A percentile compares a stretch with the other conserved stretches of the same genome.
Conservation (phyloP, 306 rosid genomes). For the Glycine tomentella region DNA sequence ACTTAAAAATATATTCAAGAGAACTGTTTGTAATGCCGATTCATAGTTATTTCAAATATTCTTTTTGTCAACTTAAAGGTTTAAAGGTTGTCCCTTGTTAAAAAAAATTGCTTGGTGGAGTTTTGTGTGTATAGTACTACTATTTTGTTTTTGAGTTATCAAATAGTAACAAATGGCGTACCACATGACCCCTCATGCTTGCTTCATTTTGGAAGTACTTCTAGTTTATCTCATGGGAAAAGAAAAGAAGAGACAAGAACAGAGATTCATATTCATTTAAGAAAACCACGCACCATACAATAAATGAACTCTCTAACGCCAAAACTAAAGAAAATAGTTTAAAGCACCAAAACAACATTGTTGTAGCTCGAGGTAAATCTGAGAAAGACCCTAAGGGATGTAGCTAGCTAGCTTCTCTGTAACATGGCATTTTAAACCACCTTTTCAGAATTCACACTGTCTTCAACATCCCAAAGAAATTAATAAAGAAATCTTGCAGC, state of each 20-base stretch:
- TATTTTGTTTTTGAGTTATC: constrained; percentile 5
- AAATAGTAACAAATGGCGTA: not conserved
- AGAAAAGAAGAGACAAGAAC: constrained; percentile 8
- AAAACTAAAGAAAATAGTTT: constrained; percentile 42
- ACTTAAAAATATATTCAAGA: not conserved
- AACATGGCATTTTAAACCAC: constrained; percentile 24
- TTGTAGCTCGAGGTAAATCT: constrained; percentile 52
- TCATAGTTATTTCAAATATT: constrained; percentile 37
- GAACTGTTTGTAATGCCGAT: constrained; percentile 19
- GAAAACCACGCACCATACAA: constrained; percentile 62
- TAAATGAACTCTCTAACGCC: constrained; percentile 57
- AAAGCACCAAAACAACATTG: constrained; percentile 63
- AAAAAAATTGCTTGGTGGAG: constrained; percentile 19
- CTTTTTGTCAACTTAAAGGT: constrained; percentile 39
- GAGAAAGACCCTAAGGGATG: constrained; percentile 53
- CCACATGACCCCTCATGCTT: not conserved
- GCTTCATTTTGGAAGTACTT: constrained; percentile 12
- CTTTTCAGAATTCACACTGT: constrained; percentile 6
- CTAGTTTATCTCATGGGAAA: constrained; percentile 8
- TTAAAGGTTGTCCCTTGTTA: not conserved
- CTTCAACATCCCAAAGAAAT: constrained; percentile 52
- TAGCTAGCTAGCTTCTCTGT: constrained; percentile 42
- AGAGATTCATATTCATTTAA: constrained; percentile 59
- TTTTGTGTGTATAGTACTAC: constrained; percentile 1
- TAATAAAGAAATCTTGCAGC: constrained; percentile 49